Conservation (phyloP, 106 monocot species). For the Allium cepa region DNA sequence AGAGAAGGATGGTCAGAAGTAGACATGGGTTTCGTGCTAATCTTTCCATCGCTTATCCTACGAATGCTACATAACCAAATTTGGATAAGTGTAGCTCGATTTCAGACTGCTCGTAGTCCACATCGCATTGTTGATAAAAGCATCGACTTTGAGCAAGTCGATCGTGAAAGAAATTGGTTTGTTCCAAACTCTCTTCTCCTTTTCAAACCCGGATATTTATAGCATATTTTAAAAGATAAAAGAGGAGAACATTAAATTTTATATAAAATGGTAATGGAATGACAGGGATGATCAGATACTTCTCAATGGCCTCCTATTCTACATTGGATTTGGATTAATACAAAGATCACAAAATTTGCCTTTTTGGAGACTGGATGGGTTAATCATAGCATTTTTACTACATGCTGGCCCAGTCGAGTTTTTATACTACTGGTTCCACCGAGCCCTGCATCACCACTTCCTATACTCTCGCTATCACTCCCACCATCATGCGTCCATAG, state of each 20-base stretch:
- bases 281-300: constrained; percentile 86
- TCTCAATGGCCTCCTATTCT: constrained; percentile 46
- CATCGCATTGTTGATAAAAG: constrained; percentile 42
- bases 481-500: constrained; percentile 49
- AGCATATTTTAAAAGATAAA: background rate
- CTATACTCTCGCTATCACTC: constrained; percentile 43
- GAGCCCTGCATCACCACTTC: constrained; percentile 42
- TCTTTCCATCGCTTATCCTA: constrained; percentile 9
- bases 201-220: background rate
- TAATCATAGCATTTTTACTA: constrained; percentile 8
- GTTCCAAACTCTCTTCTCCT: background rate
- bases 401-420: constrained; percentile 48
- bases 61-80: constrained; percentile 36
- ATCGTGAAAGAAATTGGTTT: constrained; percentile 53
- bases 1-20: constrained; percentile 9
- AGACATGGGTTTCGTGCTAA: background rate
- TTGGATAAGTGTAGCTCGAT: constrained; percentile 51
- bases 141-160: constrained; percentile 67
- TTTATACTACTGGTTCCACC: constrained; percentile 44
- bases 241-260: background rate
- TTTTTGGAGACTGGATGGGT: constrained; percentile 22
- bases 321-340: constrained; percentile 13
- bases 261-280: background rate
- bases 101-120: constrained; percentile 44
- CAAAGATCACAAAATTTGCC: constrained; percentile 19